Base-by-base conservation (phyloP, 768 basidiomycete genomes). In the Candolleomyces aberdarensis region DNA sequence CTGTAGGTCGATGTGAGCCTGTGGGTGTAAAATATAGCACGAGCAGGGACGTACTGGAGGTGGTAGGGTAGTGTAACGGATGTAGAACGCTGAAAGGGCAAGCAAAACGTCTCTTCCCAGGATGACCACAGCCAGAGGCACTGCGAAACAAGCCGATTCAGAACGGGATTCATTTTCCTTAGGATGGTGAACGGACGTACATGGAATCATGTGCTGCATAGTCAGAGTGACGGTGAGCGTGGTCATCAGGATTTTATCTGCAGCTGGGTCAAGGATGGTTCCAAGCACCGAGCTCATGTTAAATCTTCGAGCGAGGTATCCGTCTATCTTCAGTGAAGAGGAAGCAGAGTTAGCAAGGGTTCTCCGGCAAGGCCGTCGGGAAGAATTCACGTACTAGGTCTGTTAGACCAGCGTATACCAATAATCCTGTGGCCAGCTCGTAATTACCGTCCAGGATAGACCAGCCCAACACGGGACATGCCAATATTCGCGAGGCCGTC, bases 231-330 rank as follows among this genome's bases (percentile, higher is more conserved):
- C 76, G 0, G 92, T 93, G 67, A 99, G 77, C 0, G 96, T 98
- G 1, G 97, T 96, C 89, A 99, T 91, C 47, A 99, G 77, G 11
- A 85, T 81, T 74, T 99, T 99, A 82, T 99, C 97, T 2, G 97
- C 97, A 0, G 96, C 94, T 13, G 97, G 97, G 72, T 99, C 97
- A 13, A 99, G 82, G 60, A 98, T 94, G 9, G 92, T 92, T 19
- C 97, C 97, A 19, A 98, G 80, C n/a, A 98, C 94, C 13, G 92
- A 86, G 56, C 83, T 83, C 89, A 92, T 93, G 29, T 90, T 87
- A 78, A 82, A 98, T 59, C 83, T 82, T 65, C 97, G 81, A 0
- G 97, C 97, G 61, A 99, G 74, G 70, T 78, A 98, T 0, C 97
- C 97, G 67, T 99, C 97, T 59, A 88, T 83, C 96, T 98, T 73